Percentiles rank a stretch among this genome's conserved stretches.
Evolutionary conservation across 1,284 basidiomycete species (phyloP).

Genomic region (Boletellus deceptivus): DNA sequence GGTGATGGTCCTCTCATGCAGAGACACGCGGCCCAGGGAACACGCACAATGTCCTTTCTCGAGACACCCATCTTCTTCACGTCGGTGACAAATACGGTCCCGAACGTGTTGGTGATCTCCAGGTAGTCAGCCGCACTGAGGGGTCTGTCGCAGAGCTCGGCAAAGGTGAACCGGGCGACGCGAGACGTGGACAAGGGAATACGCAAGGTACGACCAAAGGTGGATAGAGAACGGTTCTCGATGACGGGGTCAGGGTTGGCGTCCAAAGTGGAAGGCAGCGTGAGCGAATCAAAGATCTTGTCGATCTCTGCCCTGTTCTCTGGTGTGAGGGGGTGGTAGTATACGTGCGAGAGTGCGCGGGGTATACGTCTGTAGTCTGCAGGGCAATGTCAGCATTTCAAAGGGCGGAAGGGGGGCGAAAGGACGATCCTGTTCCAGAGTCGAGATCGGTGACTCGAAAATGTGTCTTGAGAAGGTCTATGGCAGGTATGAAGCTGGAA

Average conservation of each 20-base stretch:
- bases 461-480: constrained; percentile 86
- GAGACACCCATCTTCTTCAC: constrained; percentile 87
- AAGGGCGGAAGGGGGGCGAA: background rate
- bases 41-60: constrained; percentile 78
- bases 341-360: constrained; percentile 87
- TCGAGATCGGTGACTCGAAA: constrained; percentile 91
- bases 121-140: constrained; percentile 95
- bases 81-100: constrained; percentile 85
- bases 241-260: constrained; percentile 51
- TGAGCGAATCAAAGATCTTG: constrained; percentile 79
- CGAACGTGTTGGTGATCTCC: constrained; percentile 87
- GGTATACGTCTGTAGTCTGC: constrained; percentile 91
- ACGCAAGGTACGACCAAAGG: constrained; percentile 85
- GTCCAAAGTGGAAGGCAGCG: constrained; percentile 40
- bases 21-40: background rate
- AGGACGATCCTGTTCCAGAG: constrained; percentile 80
- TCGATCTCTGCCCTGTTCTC: constrained; percentile 70
- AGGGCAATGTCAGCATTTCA: constrained; percentile 8
- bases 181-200: constrained; percentile 79
- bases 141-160: constrained; percentile 86
- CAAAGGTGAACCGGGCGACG: constrained; percentile 87
- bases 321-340: constrained; percentile 76
- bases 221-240: constrained; percentile 63
- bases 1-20: background rate
- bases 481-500: constrained; percentile 93